Conservation (phyloP, 768 basidiomycete species). For the Lentinus tigrinus region DNA sequence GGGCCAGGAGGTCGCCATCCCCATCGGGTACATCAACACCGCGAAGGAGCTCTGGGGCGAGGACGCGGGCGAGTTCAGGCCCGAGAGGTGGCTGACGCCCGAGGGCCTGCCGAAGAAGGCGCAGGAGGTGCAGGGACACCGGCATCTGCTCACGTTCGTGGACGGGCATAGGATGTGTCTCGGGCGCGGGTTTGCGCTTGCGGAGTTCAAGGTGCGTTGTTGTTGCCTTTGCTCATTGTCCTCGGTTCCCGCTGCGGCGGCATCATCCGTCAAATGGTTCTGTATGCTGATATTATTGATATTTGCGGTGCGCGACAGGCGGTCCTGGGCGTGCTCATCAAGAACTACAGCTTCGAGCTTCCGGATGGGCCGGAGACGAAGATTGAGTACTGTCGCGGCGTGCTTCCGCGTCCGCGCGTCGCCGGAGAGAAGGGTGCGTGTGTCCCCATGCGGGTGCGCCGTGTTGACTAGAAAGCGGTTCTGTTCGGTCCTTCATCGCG, state of each 20-base stretch:
- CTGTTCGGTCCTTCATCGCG: background rate
- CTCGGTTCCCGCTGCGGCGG: background rate
- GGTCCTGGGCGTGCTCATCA: conserved; percentile 41
- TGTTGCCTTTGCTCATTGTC: background rate
- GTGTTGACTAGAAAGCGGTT: conserved; percentile 12
- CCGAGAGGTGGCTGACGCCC: conserved; percentile 41
- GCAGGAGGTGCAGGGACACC: conserved; percentile 35
- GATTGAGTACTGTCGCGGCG: conserved; percentile 27
- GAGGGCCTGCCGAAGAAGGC: conserved; percentile 29
- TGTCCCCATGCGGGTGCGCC: conserved; percentile 25
- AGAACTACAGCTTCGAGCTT: conserved; percentile 41
- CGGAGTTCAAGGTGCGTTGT: conserved; percentile 39
- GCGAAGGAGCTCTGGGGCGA: conserved; percentile 43
- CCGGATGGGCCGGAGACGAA: conserved; percentile 30
- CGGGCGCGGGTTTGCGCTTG: conserved; percentile 42
- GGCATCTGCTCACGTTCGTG: conserved; percentile 43
- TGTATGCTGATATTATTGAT: background rate
- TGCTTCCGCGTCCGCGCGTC: conserved; percentile 23
- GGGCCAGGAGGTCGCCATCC: conserved; percentile 38
- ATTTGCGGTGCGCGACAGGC: conserved; percentile 35
- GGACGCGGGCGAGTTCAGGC: conserved; percentile 43
- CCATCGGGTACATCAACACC: conserved; percentile 40
- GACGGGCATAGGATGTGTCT: conserved; percentile 47
- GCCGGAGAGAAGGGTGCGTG: conserved; percentile 23
- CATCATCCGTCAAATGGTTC: too few species aligned